Evolutionary conservation across 2,329 filamentous ascomycete species (phyloP).

Genomic region (Pestalotiopsis sp.): DNA sequence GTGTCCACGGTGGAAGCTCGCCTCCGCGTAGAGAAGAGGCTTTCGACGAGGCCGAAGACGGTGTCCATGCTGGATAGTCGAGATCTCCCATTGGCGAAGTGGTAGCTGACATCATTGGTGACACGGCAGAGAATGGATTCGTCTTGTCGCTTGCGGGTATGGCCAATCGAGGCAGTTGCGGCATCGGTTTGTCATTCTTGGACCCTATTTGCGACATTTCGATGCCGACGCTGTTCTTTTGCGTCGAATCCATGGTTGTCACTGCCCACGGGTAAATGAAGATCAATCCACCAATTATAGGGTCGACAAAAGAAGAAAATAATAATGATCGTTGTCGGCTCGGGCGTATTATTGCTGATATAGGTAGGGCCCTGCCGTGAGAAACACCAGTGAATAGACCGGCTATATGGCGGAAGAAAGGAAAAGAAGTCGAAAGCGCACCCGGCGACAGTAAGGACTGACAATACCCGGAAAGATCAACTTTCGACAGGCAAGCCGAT

Average conservation of each 20-base stretch:
- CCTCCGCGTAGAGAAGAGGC: not conserved
- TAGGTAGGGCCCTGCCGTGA: not conserved
- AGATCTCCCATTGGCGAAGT: conserved; percentile 9
- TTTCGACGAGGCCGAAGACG: not conserved
- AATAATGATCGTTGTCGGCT: not conserved
- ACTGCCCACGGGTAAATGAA: not conserved
- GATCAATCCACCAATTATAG: not conserved
- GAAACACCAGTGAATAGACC: conserved; percentile 1
- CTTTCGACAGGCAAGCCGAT: conserved; percentile 29
- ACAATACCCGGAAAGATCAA: conserved; percentile 33
- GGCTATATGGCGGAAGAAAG: not conserved
- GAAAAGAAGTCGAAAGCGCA: not conserved
- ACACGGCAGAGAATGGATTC: not conserved
- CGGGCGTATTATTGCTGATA: not conserved
- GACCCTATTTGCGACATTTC: not conserved
- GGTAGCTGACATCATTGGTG: conserved; percentile 17
- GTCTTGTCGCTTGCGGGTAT: not conserved
- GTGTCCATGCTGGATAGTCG: not conserved
- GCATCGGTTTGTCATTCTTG: conserved; percentile 25
- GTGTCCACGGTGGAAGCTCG: conserved; percentile 2
- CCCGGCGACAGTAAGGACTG: conserved; percentile 20
- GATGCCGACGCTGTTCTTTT: not conserved
- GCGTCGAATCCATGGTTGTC: not conserved
- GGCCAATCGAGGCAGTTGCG: conserved; percentile 27
- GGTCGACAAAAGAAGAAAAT: not conserved